Conservation (phyloP, 2,329 filamentous ascomycete genomes). For the Huntiella abstrusa region DNA sequence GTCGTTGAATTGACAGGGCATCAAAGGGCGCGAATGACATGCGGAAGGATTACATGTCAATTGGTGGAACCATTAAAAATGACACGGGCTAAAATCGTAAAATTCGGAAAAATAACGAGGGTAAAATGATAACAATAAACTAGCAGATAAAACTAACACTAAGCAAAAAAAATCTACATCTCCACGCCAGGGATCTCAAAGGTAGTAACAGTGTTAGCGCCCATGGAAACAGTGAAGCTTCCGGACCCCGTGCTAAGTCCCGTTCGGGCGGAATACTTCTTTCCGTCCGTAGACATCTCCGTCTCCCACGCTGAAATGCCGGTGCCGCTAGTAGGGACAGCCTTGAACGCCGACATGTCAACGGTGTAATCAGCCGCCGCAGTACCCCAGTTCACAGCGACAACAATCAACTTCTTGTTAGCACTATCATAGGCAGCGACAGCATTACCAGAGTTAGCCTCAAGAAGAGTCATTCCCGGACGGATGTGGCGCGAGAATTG, state of each 20-base stretch:
- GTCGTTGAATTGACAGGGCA: no score
- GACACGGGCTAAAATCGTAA: no score
- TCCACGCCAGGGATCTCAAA: constrained; percentile 20
- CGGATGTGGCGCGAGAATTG: constrained; percentile 24
- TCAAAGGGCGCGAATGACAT: no score
- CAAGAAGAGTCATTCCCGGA: constrained; percentile 22
- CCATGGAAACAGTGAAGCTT: constrained; percentile 21
- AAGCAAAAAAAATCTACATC: not conserved
- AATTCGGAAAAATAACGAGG: no score
- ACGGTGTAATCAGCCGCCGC: constrained; percentile 19
- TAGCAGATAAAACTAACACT: no score
- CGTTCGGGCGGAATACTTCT: constrained; percentile 17
- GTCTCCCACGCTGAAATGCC: constrained; percentile 21
- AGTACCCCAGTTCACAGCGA: constrained; percentile 22
- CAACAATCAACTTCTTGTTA: constrained; percentile 20
- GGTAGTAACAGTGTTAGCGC: constrained; percentile 19
- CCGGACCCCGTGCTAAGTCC: constrained; percentile 19
- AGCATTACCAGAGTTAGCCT: constrained; percentile 17
- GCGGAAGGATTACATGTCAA: no score
- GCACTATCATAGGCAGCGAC: constrained; percentile 22
- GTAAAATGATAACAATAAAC: no score
- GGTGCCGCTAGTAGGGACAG: constrained; percentile 17
- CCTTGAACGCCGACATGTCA: constrained; percentile 20
- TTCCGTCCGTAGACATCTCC: constrained; percentile 18
- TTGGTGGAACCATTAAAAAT: no score